Conservation (phyloP, 78 protist genomes). For the Dictyostelium discoideum region dicty_2.7 NC_007090.3:1065501-1066000, state of each 20-base stretch:
- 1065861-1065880: background rate
- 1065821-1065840: background rate
- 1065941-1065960: background rate
- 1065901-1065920: background rate
- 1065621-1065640: slow-evolving; percentile 27
- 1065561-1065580: slow-evolving; percentile 35
- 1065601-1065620: slow-evolving; percentile 48
- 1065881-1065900: background rate
- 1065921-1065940: background rate
- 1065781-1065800: background rate
- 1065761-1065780: background rate
- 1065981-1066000: background rate
- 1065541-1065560: background rate
- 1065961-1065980: background rate
- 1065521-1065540: background rate
- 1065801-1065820: background rate
- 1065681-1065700: slow-evolving; percentile 53
- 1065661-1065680: slow-evolving; percentile 65
- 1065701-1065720: slow-evolving; percentile 31
- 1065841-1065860: background rate
- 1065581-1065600: background rate
- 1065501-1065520: slow-evolving; percentile 18
- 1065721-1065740: background rate
- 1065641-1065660: slow-evolving; percentile 48
- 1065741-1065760: background rate